Base-by-base conservation (phyloP, 1,139 yeast species). In the Geotrichum carabidarum region DNA sequence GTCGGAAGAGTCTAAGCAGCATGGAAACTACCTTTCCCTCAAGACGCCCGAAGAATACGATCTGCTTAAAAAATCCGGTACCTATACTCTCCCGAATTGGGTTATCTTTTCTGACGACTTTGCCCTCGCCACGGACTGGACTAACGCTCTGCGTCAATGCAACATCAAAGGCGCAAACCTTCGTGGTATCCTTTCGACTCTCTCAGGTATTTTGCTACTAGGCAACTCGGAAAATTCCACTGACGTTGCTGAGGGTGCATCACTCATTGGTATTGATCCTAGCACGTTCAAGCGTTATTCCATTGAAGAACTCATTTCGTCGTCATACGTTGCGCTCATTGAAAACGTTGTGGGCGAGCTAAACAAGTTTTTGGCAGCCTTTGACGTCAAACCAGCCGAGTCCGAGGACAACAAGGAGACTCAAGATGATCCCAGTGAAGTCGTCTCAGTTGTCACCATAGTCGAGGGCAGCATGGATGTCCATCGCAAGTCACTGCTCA, bases 81-180 rank as follows among this genome's bases (percentile, higher is more conserved):
- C 73, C 9, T 70, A 62, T 58, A 53, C 58, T n/a, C 63, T 69
- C 17, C 75, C 72, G 1, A 67, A 61, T 18, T 71, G 73, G 72
- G 72, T 69, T 40, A 63, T 64, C 32, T 66, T 63, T 53, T 67
- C 74, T 0, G 74, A 71, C 49, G 73, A 71, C 57, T 63, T 67
- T 42, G 73, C 74, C 1, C 59, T 71, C 32, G 75, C 75, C 8
- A 67, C 68, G 51, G 76, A 73, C 57, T 73, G 76, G 76, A 64
- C 70, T n/a, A 72, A 70, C 52, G 71, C 74, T n/a, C 62, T 71
- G 30, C 56, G 65, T 8, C 70, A 68, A 49, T 68, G 74, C 43
- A 69, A 71, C 3, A 63, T 73, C 54, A 65, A 68, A 47, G 72
- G 69, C 15, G 62, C 68, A 1, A 60, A 69, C 14, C 59, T 67